These are phyloP conservation scores for Aspergillus bridgeri DNA, from an alignment of 495 filamentous ascomycete species.

Conservation along the genomic window DNA sequence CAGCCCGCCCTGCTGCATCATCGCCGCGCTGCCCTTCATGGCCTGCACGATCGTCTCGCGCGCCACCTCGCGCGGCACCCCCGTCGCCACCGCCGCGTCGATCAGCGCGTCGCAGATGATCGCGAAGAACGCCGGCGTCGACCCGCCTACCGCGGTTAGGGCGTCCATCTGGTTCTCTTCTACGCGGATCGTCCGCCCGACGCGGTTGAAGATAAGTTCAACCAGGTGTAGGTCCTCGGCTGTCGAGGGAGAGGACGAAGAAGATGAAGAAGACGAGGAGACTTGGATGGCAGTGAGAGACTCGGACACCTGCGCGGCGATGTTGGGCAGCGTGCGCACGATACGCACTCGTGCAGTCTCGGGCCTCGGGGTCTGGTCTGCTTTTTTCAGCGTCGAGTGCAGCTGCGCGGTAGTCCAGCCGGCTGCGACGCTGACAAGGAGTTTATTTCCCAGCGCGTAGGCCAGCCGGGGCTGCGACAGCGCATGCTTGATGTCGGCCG, in stretches of 20 bases:
- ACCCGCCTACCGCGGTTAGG: constrained; percentile 37
- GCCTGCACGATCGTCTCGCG: constrained; percentile 9
- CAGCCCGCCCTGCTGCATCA: constrained; percentile 36
- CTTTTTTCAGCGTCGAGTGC: constrained; percentile 27
- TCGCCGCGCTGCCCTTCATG: constrained; percentile 39
- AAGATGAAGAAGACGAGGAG: too few species aligned
- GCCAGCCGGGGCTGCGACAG: constrained; percentile 23
- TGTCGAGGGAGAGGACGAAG: constrained; percentile 21
- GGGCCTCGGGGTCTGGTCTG: too few species aligned
- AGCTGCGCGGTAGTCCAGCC: constrained; percentile 35
- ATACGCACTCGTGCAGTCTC: constrained; percentile 20
- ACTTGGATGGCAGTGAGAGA: constrained; percentile 37
- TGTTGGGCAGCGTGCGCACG: constrained; percentile 39
- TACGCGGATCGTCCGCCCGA: constrained; percentile 35
- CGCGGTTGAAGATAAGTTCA: constrained; percentile 34
- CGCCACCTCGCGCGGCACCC: constrained; percentile 38
- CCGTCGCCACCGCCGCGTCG: constrained; percentile 44
- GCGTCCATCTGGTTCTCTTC: constrained; percentile 35
- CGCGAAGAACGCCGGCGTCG: constrained; percentile 43
- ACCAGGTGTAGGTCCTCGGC: constrained; percentile 24
- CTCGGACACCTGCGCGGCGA: constrained; percentile 35
- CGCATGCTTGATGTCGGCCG: constrained; percentile 24
- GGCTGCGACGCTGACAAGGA: constrained; percentile 44
- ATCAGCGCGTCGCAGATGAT: constrained; percentile 41
- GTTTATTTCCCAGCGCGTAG: constrained; percentile 25